Evolutionary conservation across 495 filamentous ascomycete species (phyloP), one percentile per base, ranked within the genome.

Genomic region (Lepraria neglecta): DNA sequence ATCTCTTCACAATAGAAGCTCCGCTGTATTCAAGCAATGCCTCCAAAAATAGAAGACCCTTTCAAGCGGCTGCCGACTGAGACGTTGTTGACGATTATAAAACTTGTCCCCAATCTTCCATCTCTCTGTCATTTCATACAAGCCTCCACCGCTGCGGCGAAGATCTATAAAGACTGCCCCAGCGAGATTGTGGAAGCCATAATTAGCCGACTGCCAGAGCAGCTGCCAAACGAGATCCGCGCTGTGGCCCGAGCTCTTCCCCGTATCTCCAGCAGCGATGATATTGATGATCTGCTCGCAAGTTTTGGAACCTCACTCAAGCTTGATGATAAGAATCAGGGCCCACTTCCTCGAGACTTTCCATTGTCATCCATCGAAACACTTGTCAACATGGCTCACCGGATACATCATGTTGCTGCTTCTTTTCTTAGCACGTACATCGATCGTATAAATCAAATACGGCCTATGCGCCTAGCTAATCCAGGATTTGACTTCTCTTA

Each of bases 371-470:
- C 38, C 30, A 24, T 61, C 21, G 31, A 30, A 31, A 50, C 27
- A 17, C 4, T 57, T 5, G 50, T 55, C 14, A 35, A 42, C 7
- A 12, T 61, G 51, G 42, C 58, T 19, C 33, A 19, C 28, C 50
- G 53, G 12, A 44, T 58, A 24, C 58, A 51, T 19, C 28, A 40
- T 12, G 58, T 61, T 35, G 31, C 63, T 14, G 31, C 51, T 30
- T 52, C 43, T n/a, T 61, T 50, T 24, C 31, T 61, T 21, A 33
- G 45, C 4, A 61, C 48, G 27, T 28, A 61, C 30, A 44, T 61
- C 27, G 54, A 57, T n/a, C n/a, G 51, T 30, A 6, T 11, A 11
- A 38, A 7, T 38, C 6, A 5, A 6, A 44, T 61, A 9, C 56
- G 33, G 30, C 28, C 7, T 15, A 43, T 45, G 21, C 40, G 17